These are phyloP conservation scores for Microbotryomycetes sp. DNA, from an alignment of 1,284 basidiomycete species.

Conservation along the genomic window DNA sequence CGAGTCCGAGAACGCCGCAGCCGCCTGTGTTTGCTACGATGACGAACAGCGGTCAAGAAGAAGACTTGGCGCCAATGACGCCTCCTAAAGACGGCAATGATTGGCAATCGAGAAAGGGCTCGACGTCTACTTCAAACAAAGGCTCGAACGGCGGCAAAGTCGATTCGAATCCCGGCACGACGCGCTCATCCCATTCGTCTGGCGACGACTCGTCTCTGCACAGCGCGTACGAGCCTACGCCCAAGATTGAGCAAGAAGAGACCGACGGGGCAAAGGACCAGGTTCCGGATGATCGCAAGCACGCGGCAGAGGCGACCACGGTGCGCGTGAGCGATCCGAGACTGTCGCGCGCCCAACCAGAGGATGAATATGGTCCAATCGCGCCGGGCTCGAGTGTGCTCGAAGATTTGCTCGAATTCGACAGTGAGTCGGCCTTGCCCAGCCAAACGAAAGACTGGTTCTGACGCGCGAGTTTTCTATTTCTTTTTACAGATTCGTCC, in stretches of 20 bases:
- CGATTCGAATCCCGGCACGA: not conserved
- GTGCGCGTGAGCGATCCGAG: not conserved
- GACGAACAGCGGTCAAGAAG: not conserved
- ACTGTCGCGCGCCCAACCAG: not conserved
- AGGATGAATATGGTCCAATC: conserved; percentile 1
- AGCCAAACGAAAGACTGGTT: too few relatives aligned
- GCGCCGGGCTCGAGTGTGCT: not conserved
- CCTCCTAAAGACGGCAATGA: not conserved
- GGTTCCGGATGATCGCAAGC: not conserved
- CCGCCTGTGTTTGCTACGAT: not conserved
- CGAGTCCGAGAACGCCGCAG: conserved; percentile 4
- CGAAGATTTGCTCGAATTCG: conserved; percentile 12
- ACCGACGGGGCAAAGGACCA: not conserved
- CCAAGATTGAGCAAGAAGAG: not conserved
- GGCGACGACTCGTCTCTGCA: not conserved
- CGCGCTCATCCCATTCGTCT: not conserved
- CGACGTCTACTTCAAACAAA: not conserved
- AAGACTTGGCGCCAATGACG: not conserved
- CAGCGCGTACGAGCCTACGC: not conserved
- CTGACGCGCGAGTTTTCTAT: not conserved
- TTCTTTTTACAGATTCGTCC: not conserved
- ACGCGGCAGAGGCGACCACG: not conserved
- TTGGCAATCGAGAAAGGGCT: not conserved
- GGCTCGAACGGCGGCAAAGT: not conserved
- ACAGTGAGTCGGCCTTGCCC: not conserved